Conservation (phyloP, 202 grass and related monocot genomes). For the Alloteropsis angusta region DNA sequence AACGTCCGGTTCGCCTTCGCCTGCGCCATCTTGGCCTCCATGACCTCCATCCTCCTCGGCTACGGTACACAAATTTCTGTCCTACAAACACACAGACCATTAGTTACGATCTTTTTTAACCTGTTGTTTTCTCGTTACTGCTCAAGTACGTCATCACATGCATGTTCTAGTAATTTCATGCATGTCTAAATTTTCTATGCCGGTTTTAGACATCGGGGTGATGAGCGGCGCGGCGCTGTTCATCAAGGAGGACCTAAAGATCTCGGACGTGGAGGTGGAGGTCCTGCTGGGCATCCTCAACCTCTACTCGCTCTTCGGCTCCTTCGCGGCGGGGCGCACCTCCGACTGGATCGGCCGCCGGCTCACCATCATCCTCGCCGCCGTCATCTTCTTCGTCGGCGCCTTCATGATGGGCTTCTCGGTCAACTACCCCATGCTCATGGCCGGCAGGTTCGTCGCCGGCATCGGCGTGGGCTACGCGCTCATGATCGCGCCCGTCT, state of each 20-base stretch:
- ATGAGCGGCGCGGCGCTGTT: slow-evolving; percentile 50
- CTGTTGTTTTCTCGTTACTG: background rate
- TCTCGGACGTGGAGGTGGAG: slow-evolving; percentile 37
- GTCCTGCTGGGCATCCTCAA: slow-evolving; percentile 49
- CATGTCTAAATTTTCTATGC: background rate
- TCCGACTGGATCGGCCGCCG: slow-evolving; percentile 55
- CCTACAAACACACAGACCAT: too few relatives aligned
- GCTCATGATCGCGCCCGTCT: slow-evolving; percentile 46
- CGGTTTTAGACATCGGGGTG: slow-evolving; percentile 43
- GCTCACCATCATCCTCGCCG: slow-evolving; percentile 46
- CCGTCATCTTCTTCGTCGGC: slow-evolving; percentile 42
- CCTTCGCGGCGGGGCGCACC: slow-evolving; percentile 43
- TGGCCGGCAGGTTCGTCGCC: slow-evolving; percentile 31
- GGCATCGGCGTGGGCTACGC: slow-evolving; percentile 14
- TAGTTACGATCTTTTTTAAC: background rate
- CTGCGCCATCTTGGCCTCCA: slow-evolving; percentile 38
- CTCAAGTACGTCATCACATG: background rate
- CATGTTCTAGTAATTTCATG: background rate
- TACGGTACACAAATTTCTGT: slow-evolving; percentile 2
- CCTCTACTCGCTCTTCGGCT: slow-evolving; percentile 46
- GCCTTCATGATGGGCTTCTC: slow-evolving; percentile 53
- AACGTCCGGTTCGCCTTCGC: slow-evolving; percentile 23
- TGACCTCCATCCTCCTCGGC: slow-evolving; percentile 46
- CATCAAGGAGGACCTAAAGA: slow-evolving; percentile 43
- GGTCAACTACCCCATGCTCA: slow-evolving; percentile 43